Evolutionary conservation across 306 rosid genomes (phyloP).

Genomic region (Sechiopsis laciniata): DNA sequence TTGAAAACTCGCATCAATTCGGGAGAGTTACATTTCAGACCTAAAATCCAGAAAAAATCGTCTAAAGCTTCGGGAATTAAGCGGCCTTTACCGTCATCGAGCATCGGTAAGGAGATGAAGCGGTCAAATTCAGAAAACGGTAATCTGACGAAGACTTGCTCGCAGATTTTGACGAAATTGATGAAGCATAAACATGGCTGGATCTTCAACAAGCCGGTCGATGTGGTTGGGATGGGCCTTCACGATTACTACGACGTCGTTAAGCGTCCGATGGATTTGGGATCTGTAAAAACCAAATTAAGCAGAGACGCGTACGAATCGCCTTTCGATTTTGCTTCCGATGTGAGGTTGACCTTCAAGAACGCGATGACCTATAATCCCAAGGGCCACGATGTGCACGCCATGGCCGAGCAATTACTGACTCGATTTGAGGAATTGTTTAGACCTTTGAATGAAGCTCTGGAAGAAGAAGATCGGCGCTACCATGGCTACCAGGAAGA

Average conservation of each 20-base stretch:
- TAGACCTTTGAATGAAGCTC: constrained; percentile 43
- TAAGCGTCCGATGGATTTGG: constrained; percentile 92
- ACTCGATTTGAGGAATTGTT: constrained; percentile 61
- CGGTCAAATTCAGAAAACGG: constrained; percentile 51
- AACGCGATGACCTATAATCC: constrained; percentile 85
- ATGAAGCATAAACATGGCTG: constrained; percentile 74
- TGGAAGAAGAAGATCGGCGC: constrained; percentile 33
- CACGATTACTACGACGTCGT: constrained; percentile 82
- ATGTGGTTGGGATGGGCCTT: constrained; percentile 52
- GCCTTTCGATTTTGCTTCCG: constrained; percentile 56
- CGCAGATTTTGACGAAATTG: constrained; percentile 60
- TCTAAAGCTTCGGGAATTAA: constrained; percentile 55
- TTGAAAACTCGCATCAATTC: constrained; percentile 52
- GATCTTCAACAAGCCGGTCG: constrained; percentile 75
- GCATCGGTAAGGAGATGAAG: constrained; percentile 39
- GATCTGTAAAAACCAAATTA: constrained; percentile 60
- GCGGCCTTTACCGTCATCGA: constrained; percentile 45
- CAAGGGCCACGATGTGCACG: constrained; percentile 61
- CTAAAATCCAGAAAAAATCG: constrained; percentile 35
- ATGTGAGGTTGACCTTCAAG: constrained; percentile 69
- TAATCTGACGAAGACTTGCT: constrained; percentile 53
- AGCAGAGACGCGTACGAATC: constrained; percentile 36
- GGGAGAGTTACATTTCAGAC: constrained; percentile 35
- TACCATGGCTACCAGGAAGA: constrained; percentile 49
- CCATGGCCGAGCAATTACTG: constrained; percentile 54